These are phyloP conservation scores for Epichloe sylvatica DNA, from an alignment of 2,329 filamentous ascomycete genomes.

Conservation along the genomic window DNA sequence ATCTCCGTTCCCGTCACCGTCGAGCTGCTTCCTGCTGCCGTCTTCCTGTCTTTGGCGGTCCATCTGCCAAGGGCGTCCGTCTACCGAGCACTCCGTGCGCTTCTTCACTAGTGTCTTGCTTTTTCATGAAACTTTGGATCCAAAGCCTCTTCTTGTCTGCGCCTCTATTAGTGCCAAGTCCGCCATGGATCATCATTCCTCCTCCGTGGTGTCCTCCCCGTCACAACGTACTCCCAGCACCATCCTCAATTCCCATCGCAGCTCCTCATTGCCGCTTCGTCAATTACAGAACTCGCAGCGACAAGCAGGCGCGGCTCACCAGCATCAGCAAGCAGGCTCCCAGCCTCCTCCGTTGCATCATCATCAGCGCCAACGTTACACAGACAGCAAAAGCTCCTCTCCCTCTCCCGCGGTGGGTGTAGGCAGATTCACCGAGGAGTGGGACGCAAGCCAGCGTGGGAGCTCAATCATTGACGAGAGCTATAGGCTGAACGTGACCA, in stretches of 20 bases:
- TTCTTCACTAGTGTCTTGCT: background rate
- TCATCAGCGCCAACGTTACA: slow-evolving; percentile 9
- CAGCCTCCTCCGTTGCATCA: slow-evolving; percentile 10
- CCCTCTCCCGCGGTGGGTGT: background rate
- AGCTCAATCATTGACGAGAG: slow-evolving; percentile 46
- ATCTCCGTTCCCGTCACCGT: background rate
- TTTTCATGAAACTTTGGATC: slow-evolving; percentile 1
- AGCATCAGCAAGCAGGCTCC: slow-evolving; percentile 1
- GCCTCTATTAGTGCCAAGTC: slow-evolving; percentile 11
- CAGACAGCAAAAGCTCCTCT: background rate
- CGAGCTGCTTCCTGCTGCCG: background rate
- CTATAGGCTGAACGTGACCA: slow-evolving; percentile 10
- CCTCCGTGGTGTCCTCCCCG: slow-evolving; percentile 9
- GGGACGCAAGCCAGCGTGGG: slow-evolving; percentile 54
- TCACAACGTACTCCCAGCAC: slow-evolving; percentile 9
- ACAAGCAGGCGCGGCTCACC: slow-evolving; percentile 6
- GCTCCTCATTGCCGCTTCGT: slow-evolving; percentile 3
- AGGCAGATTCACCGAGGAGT: slow-evolving; percentile 55
- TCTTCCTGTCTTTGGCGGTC: background rate
- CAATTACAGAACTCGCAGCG: slow-evolving; percentile 6
- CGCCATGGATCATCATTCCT: slow-evolving; percentile 18
- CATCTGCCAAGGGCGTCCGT: background rate
- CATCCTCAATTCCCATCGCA: slow-evolving; percentile 4
- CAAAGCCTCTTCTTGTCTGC: background rate
- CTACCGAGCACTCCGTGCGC: background rate